phyloP scores from a whole-genome alignment of 345 rosid species.

The Bruguiera parviflora region DNA sequence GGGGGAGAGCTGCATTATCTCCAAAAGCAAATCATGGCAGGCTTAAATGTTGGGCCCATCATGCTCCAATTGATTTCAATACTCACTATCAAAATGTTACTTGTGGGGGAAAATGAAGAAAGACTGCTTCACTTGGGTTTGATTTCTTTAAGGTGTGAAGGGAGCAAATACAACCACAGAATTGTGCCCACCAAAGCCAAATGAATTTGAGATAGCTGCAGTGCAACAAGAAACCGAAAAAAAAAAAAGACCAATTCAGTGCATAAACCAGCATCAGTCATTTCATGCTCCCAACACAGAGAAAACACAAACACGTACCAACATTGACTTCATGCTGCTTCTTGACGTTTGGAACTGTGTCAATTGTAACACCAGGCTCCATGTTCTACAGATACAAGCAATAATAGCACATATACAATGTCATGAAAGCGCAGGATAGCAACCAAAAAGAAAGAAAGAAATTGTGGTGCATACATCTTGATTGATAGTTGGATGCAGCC shows the following conservation, averaged over 20 bases:
- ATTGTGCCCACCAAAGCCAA: constrained; percentile 67
- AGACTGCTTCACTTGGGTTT: neutral
- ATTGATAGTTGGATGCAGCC: constrained; percentile 68
- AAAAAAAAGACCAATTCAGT: too few species aligned
- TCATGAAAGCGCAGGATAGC: neutral
- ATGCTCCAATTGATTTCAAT: neutral
- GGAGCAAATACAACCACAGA: constrained; percentile 67
- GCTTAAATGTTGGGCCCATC: too few species aligned
- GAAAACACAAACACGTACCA: constrained; percentile 32
- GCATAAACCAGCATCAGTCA: too few species aligned
- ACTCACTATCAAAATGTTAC: too few species aligned
- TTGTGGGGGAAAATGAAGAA: neutral
- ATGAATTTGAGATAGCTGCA: constrained; percentile 63
- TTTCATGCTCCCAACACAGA: too few species aligned
- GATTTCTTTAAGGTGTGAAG: constrained; percentile 29
- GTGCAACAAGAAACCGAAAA: neutral
- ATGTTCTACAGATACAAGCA: constrained; percentile 35
- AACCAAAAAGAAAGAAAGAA: too few species aligned
- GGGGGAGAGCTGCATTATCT: too few species aligned
- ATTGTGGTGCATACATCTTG: constrained; percentile 46
- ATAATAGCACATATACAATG: neutral
- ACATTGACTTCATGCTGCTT: constrained; percentile 53
- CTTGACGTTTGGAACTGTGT: constrained; percentile 61
- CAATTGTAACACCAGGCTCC: constrained; percentile 52
- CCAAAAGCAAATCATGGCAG: too few species aligned